Conservation (phyloP, 805 yeast genomes). For the Lachancea thermotolerans region DNA sequence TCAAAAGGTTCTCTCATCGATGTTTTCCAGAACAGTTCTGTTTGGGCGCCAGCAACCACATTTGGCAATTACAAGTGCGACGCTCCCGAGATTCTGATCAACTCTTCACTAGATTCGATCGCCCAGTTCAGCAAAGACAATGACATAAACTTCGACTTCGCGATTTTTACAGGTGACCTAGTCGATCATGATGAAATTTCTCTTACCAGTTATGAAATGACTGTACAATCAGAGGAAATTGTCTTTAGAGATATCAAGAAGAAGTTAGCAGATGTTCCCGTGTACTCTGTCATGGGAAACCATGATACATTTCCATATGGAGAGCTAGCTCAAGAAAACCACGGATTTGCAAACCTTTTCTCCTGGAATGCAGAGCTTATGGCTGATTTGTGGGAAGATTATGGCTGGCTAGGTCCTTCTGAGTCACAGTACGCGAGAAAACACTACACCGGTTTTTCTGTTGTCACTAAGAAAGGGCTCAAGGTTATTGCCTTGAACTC, state of each 20-base stretch:
- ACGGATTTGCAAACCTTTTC: conserved; percentile 39
- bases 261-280: conserved; percentile 44
- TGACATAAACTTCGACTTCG: conserved; percentile 45
- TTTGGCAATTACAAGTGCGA: conserved; percentile 63
- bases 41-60: conserved; percentile 48
- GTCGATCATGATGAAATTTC: conserved; percentile 58
- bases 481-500: conserved; percentile 59
- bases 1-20: conserved; percentile 25
- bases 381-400: conserved; percentile 43
- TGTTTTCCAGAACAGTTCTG: conserved; percentile 23
- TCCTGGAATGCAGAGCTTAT: conserved; percentile 44
- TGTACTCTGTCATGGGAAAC: conserved; percentile 59
- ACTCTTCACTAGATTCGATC: conserved; percentile 46
- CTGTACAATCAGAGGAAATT: conserved; percentile 46
- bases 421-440: conserved; percentile 33
- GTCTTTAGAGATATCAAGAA: conserved; percentile 48
- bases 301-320: conserved; percentile 72
- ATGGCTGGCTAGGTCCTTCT: conserved; percentile 37
- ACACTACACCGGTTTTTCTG: conserved; percentile 59
- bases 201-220: conserved; percentile 41
- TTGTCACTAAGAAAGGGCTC: conserved; percentile 48
- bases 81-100: conserved; percentile 55
- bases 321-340: conserved; percentile 50
- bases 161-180: conserved; percentile 67
- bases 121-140: conserved; percentile 29